A percentile compares a stretch with the other conserved stretches of the same genome.
Conservation (phyloP, 768 basidiomycete genomes). For the Leccinum aurantiacum region DNA sequence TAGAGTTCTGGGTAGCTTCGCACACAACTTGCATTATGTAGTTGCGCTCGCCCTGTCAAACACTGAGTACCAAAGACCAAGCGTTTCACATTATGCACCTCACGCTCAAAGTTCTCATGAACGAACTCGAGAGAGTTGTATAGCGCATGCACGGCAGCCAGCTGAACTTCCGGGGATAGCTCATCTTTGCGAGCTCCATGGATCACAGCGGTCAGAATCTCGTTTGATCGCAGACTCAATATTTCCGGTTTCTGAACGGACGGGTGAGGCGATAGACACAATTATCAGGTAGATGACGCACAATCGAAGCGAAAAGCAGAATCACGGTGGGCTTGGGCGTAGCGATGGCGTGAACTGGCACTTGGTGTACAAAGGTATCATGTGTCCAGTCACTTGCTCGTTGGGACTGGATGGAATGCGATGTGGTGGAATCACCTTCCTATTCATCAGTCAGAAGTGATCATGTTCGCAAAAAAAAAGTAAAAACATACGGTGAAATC, state of each 20-base stretch:
- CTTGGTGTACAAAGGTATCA: too few species aligned
- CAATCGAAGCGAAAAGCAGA: constrained; percentile 50
- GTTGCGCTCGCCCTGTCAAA: constrained; percentile 88
- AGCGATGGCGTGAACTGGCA: too few species aligned
- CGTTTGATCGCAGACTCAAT: constrained; percentile 84
- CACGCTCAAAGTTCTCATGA: constrained; percentile 95
- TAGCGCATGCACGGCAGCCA: constrained; percentile 89
- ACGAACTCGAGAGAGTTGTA: constrained; percentile 97
- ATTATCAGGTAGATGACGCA: constrained; percentile 44
- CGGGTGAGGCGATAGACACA: constrained; percentile 6
- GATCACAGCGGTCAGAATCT: constrained; percentile 97
- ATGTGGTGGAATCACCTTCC: too few species aligned
- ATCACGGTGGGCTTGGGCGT: too few species aligned
- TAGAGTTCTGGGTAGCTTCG: constrained; percentile 88
- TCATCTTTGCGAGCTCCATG: constrained; percentile 98
- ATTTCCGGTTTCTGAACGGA: constrained; percentile 83
- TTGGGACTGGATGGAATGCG: too few species aligned
- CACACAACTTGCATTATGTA: constrained; percentile 99
- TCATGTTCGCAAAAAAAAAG: too few species aligned
- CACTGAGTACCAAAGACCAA: constrained; percentile 1
- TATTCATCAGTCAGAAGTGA: too few species aligned
- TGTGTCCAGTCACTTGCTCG: too few species aligned
- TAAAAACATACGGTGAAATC: too few species aligned
- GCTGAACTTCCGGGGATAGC: constrained; percentile 84
- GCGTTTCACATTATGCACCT: constrained; percentile 53